phyloP scores from a whole-genome alignment of 148 eudicot genomes.

The Gaultheria prostrata region DNA sequence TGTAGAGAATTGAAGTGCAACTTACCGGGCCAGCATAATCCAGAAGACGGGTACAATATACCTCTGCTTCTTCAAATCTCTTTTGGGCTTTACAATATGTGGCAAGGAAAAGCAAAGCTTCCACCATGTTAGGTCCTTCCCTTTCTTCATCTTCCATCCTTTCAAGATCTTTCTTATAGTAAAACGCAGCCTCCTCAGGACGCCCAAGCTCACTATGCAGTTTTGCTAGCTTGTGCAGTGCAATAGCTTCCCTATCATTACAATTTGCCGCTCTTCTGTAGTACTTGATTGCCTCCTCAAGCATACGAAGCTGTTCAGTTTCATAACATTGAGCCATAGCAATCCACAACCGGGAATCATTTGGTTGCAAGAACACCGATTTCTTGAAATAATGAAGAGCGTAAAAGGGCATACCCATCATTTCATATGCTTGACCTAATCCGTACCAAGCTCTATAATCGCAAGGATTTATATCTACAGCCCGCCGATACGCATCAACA shows the following conservation, averaged over 20 bases:
- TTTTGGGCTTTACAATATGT: constrained; percentile 60
- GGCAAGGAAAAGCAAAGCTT: constrained; percentile 79
- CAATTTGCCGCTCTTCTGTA: constrained; percentile 79
- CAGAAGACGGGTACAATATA: constrained; percentile 82
- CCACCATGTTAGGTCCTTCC: constrained; percentile 86
- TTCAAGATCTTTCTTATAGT: constrained; percentile 88
- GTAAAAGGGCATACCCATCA: constrained; percentile 93
- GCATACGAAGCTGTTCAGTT: constrained; percentile 85
- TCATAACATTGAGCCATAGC: constrained; percentile 99
- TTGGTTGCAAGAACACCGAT: constrained; percentile 86
- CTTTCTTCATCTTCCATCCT: constrained; percentile 95
- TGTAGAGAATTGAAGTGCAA: constrained; percentile 3
- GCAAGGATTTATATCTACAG: constrained; percentile 87
- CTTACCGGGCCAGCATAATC: constrained; percentile 95
- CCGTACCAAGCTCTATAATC: constrained; percentile 99
- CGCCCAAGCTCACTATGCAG: constrained; percentile 70
- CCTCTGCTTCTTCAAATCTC: constrained; percentile 86
- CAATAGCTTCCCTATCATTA: constrained; percentile 94
- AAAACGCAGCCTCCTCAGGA: constrained; percentile 79
- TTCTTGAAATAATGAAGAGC: constrained; percentile 85
- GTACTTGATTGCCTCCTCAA: constrained; percentile 93
- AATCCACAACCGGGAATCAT: constrained; percentile 92
- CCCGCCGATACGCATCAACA: constrained; percentile 91
- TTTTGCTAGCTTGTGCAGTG: constrained; percentile 86
- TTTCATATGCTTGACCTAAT: constrained; percentile 97